A percentile compares a stretch with the other conserved stretches of the same genome.
phyloP scores from a whole-genome alignment of 2,329 filamentous ascomycete genomes.

The Madurella fahalii region DNA sequence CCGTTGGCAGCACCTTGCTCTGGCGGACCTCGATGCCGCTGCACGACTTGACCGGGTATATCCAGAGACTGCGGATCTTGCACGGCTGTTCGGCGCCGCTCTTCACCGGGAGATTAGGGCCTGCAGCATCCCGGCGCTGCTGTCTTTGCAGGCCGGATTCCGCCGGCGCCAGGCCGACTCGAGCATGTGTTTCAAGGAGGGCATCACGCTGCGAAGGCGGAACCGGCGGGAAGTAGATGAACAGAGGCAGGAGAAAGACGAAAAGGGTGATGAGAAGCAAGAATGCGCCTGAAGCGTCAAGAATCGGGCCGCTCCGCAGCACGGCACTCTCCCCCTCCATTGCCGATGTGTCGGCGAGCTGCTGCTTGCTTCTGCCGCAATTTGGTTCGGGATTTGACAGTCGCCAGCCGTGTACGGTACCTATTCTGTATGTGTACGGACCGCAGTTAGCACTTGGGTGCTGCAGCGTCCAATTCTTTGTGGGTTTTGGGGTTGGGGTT shows the following conservation, averaged over 20 bases:
- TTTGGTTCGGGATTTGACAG: neutral
- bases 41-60: conserved; percentile 84
- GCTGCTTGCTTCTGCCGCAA: neutral
- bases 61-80: conserved; percentile 62
- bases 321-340: conserved; percentile 10
- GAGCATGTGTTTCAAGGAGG: conserved; percentile 51
- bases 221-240: conserved; percentile 53
- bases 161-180: conserved; percentile 39
- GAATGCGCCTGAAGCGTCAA: conserved; percentile 32
- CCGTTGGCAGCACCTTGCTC: conserved; percentile 61
- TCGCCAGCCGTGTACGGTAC: neutral
- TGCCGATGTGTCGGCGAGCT: neutral
- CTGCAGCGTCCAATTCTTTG: neutral
- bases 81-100: neutral
- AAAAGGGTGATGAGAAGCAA: conserved; percentile 42
- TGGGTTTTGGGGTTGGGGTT: too few relatives aligned
- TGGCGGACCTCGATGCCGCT: conserved; percentile 66
- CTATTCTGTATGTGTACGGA: neutral
- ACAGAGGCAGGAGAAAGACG: conserved; percentile 51
- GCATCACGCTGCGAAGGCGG: conserved; percentile 50
- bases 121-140: neutral
- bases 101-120: neutral
- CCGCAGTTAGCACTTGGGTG: neutral
- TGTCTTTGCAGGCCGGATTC: conserved; percentile 37
- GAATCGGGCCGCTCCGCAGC: conserved; percentile 16